Evolutionary conservation across 1,284 basidiomycete genomes (phyloP), one percentile per base, ranked within the genome.

Genomic region (Phylloboletellus chloephorus): DNA sequence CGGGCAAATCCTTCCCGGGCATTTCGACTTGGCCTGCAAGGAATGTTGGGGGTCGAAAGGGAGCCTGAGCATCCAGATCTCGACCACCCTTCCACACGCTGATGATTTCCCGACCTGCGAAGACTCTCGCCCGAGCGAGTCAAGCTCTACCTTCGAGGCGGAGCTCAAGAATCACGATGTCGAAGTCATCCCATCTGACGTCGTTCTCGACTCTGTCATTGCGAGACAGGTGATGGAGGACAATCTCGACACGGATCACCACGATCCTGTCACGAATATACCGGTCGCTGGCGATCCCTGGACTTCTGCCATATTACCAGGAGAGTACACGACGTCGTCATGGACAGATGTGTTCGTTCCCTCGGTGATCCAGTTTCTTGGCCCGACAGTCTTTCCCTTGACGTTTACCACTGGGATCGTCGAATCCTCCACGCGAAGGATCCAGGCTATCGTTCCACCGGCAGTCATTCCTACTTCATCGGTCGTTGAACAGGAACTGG

Each of bases 361-460:
- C 15, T 64, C 52, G 31, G 46, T 67, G 19, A 44, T 65, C 39
- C 53, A 53, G 4, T 43, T 73, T 31, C 51, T 79, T 2, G 79
- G 79, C 0, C 67, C 71, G 10, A 71, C 66, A 0, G 42, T 54
- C 7, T 52, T 78, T 31, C 73, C 75, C 8, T 40, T 68, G 35
- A 71, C 67, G 17, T 73, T 76, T 54, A 63, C 60, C 12, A 62
- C 69, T 5, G 73, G 72, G 25, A 50, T 75, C 37, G 65, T 74
- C 41, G 77, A 79, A 47, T 56, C 58, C 23, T 73, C 73, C 5
- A 70, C 69, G 17, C 65, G 76, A 13, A 60, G 63, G 22, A 65
- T 78, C 50, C 54, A 56, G 17, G 48, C 58, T 17, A 50, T 68
- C 38, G 44, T 63, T 19, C 51, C 55, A 2, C 50, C 60, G 0